Base-by-base conservation (phyloP, 2,329 filamentous ascomycete genomes). In the Knoxdaviesia capensis region DNA sequence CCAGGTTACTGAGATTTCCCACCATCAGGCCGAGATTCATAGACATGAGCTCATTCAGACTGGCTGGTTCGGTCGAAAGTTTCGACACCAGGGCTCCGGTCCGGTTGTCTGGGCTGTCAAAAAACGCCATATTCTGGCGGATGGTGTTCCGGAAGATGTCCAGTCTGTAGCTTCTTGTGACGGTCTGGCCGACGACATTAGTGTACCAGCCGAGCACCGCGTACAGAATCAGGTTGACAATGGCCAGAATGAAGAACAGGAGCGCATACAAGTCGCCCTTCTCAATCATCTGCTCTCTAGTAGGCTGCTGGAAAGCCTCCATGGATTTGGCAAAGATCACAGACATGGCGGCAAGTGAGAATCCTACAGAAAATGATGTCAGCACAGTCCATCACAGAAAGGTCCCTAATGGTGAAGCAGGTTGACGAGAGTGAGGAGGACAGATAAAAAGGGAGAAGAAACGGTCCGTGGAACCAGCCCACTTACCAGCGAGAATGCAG, bases 181-280 rank as follows among this genome's bases (percentile, higher is more conserved):
- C 45, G 29, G 56, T 43, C 48, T 62, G 59, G 0, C 54, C 57
- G 8, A 61, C 50, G 5, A 52, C 43, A 35, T 62, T 63, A 43
- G 54, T 52, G 5, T 55, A 38, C 54, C 56, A 61, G 2, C 62
- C 61, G 29, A 54, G 47, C 1, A 52, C 45, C 31, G 54, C 56
- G 41, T 71, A 72, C 3, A 59, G 53, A 1, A 68, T 42, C 1
- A 66, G 52, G 32, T 65, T 62, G 3, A 54, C 63, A 7, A 65
- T 51, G 1, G 69, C 69, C 10, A 71, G 54, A 1, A 71, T 54
- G 40, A 71, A 68, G 50, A 73, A 73, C 68, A 74, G 72, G 40
- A 69, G 59, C 0, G 66, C 57, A 52, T 62, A 71, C 48, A 72
- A 71, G 52, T 74, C 64, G 5, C 59, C 64, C 29, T 51, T 49